Evolutionary conservation across 2,329 filamentous ascomycete genomes (phyloP).

Genomic region (Phialophora expanda): DNA sequence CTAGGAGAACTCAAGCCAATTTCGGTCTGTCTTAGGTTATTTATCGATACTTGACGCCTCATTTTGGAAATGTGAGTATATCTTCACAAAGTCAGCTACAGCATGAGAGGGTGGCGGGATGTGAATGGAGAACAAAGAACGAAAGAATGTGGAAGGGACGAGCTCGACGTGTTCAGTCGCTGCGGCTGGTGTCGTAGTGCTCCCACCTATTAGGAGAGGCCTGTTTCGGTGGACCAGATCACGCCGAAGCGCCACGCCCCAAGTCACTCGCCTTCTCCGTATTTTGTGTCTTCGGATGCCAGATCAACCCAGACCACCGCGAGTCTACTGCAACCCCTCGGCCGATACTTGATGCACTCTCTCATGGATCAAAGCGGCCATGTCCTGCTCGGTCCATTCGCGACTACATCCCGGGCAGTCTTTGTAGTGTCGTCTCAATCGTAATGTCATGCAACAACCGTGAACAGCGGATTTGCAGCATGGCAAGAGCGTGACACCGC

Average conservation of each 20-base stretch:
- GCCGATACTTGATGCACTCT: not conserved
- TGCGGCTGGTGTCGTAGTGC: not conserved
- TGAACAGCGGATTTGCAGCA: not conserved
- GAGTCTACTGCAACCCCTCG: not conserved
- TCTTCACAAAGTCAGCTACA: not conserved
- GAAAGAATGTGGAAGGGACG: not conserved
- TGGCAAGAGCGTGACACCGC: not conserved
- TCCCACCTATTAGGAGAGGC: not conserved
- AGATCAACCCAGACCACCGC: too few species aligned
- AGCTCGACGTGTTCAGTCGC: not conserved
- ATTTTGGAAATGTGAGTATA: not conserved
- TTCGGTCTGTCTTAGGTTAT: not conserved
- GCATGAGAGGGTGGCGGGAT: not conserved
- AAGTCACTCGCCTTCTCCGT: too few species aligned
- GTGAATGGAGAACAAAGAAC: not conserved
- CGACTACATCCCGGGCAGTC: not conserved
- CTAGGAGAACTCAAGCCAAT: not conserved
- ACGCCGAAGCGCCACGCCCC: not conserved
- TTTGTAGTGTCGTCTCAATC: not conserved
- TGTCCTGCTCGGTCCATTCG: not conserved
- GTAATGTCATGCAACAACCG: not conserved
- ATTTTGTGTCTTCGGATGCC: too few species aligned
- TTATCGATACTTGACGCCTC: not conserved
- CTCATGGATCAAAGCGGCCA: not conserved
- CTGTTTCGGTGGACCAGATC: not conserved